A percentile compares a stretch with the other conserved stretches of the same genome.
Evolutionary conservation across 495 filamentous ascomycete species (phyloP).

Genomic region (Penicillium arizonense): DNA sequence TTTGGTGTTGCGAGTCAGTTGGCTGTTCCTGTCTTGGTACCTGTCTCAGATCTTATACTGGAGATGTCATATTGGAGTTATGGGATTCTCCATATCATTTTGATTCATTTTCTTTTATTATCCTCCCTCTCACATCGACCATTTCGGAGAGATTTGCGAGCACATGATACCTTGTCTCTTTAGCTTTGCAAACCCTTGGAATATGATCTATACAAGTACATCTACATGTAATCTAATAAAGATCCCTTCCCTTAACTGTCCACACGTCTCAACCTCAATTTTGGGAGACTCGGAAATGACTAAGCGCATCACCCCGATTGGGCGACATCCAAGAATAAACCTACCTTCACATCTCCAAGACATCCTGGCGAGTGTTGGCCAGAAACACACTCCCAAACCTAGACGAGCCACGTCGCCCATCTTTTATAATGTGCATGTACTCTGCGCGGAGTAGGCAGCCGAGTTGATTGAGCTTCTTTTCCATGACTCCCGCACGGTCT

Average conservation of each 20-base stretch:
- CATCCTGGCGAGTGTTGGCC: too few relatives aligned
- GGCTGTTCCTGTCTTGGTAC: neutral
- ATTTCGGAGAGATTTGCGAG: conserved; percentile 5
- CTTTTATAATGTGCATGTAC: conserved; percentile 11
- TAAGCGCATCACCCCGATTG: neutral
- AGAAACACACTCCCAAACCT: neutral
- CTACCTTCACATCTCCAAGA: neutral
- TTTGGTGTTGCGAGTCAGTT: conserved; percentile 18
- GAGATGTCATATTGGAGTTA: conserved; percentile 1
- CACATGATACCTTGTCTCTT: conserved; percentile 5
- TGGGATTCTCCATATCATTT: neutral
- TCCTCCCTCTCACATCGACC: neutral
- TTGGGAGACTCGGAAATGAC: neutral
- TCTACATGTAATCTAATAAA: neutral
- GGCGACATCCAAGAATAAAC: neutral
- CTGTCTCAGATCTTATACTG: neutral
- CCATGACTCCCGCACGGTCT: conserved; percentile 6
- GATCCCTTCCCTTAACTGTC: neutral
- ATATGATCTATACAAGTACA: conserved; percentile 4
- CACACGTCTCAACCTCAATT: neutral
- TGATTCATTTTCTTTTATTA: neutral
- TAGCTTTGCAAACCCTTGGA: neutral
- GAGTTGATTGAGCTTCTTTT: conserved; percentile 16
- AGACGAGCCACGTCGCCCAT: neutral
- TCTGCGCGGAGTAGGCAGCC: conserved; percentile 15